Percentiles rank a stretch among this genome's conserved stretches.
Conservation (phyloP, 257 asterid species). For the Leptodermis oblonga region DNA sequence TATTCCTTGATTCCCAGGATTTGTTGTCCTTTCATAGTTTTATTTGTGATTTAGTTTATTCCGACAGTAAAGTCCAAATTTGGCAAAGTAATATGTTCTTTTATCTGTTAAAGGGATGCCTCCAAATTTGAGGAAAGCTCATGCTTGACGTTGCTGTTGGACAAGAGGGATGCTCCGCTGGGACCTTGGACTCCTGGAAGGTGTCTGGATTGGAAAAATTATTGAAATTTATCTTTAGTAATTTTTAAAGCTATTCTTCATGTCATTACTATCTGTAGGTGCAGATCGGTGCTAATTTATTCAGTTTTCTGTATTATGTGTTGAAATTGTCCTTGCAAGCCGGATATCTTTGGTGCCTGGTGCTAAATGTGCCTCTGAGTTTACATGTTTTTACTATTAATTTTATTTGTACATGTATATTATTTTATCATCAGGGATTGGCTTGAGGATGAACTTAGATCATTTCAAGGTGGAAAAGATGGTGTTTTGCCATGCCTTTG, state of each 20-base stretch:
- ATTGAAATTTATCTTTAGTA: constrained; percentile 7
- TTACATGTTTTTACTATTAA: constrained; percentile 13
- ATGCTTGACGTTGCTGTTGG: constrained; percentile 79
- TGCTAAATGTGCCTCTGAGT: background rate
- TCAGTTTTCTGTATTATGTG: background rate
- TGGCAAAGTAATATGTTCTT: background rate
- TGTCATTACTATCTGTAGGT: constrained; percentile 18
- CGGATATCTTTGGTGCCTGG: background rate
- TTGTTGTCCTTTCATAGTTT: background rate
- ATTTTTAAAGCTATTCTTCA: constrained; percentile 11
- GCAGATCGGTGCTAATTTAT: constrained; percentile 19
- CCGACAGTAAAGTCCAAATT: background rate
- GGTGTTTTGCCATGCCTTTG: constrained; percentile 91
- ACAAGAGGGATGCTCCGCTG: constrained; percentile 96
- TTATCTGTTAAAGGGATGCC: constrained; percentile 58
- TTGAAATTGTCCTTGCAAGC: background rate
- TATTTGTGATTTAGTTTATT: background rate
- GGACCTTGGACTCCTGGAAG: constrained; percentile 99
- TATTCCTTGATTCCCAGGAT: constrained; percentile 5
- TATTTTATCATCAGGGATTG: constrained; percentile 52
- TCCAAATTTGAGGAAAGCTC: constrained; percentile 88
- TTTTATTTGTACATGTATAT: constrained; percentile 9
- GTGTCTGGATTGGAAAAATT: constrained; percentile 31
- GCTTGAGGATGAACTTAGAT: constrained; percentile 97
- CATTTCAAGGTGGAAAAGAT: constrained; percentile 97